These are phyloP conservation scores for Leishmania turanica DNA, from an alignment of 208 protist genomes.

Conservation along the genomic window DNA sequence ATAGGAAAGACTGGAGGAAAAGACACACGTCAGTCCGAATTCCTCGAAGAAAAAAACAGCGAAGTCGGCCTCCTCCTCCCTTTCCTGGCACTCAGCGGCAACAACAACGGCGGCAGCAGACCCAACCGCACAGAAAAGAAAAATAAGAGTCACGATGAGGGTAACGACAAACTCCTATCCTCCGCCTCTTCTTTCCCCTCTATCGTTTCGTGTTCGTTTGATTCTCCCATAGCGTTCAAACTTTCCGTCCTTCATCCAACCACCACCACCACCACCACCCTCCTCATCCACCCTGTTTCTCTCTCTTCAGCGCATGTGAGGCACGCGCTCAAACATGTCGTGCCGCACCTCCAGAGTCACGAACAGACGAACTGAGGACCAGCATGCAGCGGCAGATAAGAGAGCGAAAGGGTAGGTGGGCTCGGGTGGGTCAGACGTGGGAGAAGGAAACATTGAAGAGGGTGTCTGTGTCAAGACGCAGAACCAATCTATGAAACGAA, in stretches of 20 bases:
- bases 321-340: background rate
- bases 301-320: background rate
- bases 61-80: background rate
- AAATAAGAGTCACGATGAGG: slow-evolving; percentile 3
- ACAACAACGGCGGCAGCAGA: background rate
- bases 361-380: background rate
- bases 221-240: background rate
- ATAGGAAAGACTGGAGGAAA: slow-evolving; percentile 1
- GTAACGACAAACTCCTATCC: background rate
- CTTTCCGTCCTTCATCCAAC: background rate
- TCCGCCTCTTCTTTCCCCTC: slow-evolving; percentile 1
- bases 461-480: background rate
- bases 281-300: too few relatives aligned
- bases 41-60: background rate
- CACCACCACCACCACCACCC: background rate
- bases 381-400: slow-evolving; percentile 3
- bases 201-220: background rate
- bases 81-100: background rate
- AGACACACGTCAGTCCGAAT: background rate
- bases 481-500: background rate
- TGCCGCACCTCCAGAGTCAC: background rate
- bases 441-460: background rate
- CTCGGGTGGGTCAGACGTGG: background rate
- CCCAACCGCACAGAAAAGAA: slow-evolving; percentile 9
- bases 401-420: slow-evolving; percentile 6